Conservation (phyloP, 2,329 filamentous ascomycete genomes). For the Trichoderma koningii region DNA sequence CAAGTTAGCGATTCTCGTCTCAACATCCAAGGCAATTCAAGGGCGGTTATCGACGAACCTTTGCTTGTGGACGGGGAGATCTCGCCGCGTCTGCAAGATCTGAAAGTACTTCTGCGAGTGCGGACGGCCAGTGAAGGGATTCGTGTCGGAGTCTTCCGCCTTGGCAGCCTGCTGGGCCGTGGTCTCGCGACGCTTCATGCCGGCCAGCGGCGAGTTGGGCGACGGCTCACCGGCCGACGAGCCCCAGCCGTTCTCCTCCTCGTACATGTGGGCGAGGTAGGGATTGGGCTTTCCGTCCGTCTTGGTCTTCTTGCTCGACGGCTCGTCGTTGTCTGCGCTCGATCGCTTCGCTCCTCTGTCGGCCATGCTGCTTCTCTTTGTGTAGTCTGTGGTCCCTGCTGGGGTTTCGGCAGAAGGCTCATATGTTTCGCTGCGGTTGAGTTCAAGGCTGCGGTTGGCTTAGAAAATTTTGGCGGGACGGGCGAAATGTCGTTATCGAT, state of each 20-base stretch:
- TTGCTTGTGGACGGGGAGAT: conserved; percentile 89
- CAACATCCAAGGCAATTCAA: not conserved
- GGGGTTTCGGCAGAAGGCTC: conserved; percentile 18
- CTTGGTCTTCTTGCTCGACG: conserved; percentile 48
- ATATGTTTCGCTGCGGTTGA: not conserved
- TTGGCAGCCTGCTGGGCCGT: conserved; percentile 72
- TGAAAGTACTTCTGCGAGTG: conserved; percentile 85
- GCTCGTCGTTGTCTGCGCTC: conserved; percentile 48
- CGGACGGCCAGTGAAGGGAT: conserved; percentile 78
- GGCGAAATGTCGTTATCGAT: conserved; percentile 39
- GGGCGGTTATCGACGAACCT: conserved; percentile 53
- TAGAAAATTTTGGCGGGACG: conserved; percentile 36
- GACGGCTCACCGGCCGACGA: conserved; percentile 34
- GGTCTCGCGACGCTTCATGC: conserved; percentile 76
- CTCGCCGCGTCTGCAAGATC: conserved; percentile 80
- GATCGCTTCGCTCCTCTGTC: conserved; percentile 49
- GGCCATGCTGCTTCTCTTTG: conserved; percentile 39
- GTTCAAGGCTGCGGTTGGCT: conserved; percentile 21
- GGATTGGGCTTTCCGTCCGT: conserved; percentile 64
- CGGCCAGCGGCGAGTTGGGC: conserved; percentile 56
- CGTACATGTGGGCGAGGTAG: conserved; percentile 87
- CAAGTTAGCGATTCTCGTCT: not conserved
- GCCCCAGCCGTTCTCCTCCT: conserved; percentile 42
- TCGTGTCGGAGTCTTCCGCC: conserved; percentile 78
- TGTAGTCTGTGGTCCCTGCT: too few species aligned